Evolutionary conservation across 345 rosid species (phyloP).

Genomic region (Ricinus communis): DNA sequence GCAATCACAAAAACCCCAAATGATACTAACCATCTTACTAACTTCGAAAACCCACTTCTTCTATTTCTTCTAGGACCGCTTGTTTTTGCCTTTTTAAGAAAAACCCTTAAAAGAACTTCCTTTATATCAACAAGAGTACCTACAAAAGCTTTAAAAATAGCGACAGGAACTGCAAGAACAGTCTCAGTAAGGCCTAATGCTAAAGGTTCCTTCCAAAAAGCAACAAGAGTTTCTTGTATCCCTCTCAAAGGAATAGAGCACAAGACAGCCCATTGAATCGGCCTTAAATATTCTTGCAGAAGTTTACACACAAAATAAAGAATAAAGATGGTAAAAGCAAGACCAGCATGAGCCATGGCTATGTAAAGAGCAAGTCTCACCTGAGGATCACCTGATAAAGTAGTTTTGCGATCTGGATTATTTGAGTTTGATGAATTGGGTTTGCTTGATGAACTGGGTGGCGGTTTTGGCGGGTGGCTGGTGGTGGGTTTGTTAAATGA

Average conservation of each 20-base stretch:
- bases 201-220: constrained; percentile 83
- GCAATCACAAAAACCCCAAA: constrained; percentile 81
- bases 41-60: constrained; percentile 64
- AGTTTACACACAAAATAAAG: constrained; percentile 71
- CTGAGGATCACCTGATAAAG: constrained; percentile 64
- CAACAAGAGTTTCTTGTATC: constrained; percentile 79
- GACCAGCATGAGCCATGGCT: constrained; percentile 98
- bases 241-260: constrained; percentile 94
- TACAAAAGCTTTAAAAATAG: constrained; percentile 64
- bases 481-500: constrained; percentile 66
- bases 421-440: constrained; percentile 11
- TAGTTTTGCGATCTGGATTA: constrained; percentile 27
- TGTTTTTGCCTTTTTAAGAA: constrained; percentile 53
- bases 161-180: constrained; percentile 75
- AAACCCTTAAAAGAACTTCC: constrained; percentile 54
- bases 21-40: constrained; percentile 71
- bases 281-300: constrained; percentile 77
- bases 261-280: constrained; percentile 92
- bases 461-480: constrained; percentile 28
- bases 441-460: constrained; percentile 9
- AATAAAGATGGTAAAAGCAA: constrained; percentile 63
- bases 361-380: constrained; percentile 87
- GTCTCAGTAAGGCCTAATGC: constrained; percentile 87
- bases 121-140: constrained; percentile 74
- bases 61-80: constrained; percentile 31